Percentiles rank a stretch among this genome's conserved stretches.
These are phyloP conservation scores for Pyrus betulifolia DNA, from an alignment of 306 rosid species.

Conservation along the genomic window DNA sequence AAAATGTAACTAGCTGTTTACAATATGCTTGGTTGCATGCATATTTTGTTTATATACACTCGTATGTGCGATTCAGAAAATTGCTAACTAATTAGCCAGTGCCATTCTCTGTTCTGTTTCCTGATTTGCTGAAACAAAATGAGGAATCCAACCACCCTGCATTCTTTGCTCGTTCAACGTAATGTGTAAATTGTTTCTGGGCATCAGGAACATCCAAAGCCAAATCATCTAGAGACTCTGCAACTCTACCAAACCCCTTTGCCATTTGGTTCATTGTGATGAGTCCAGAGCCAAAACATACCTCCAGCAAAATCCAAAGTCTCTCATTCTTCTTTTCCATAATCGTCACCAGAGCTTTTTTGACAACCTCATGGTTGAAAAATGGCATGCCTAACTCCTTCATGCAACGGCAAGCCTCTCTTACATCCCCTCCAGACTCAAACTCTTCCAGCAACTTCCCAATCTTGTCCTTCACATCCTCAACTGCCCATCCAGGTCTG, in stretches of 20 bases:
- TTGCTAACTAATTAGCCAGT: slow-evolving; percentile 3
- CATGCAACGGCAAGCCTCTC: slow-evolving; percentile 57
- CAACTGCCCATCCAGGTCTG: slow-evolving; percentile 59
- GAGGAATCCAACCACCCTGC: slow-evolving; percentile 63
- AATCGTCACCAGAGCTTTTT: slow-evolving; percentile 41
- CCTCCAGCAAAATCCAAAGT: slow-evolving; percentile 54
- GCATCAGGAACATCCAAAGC: slow-evolving; percentile 77
- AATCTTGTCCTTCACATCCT: slow-evolving; percentile 65
- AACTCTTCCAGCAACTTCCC: slow-evolving; percentile 56
- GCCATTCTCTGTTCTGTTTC: slow-evolving; percentile 30
- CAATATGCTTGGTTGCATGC: background rate
- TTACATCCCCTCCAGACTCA: slow-evolving; percentile 52
- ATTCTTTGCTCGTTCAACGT: slow-evolving; percentile 42
- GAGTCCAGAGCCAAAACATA: slow-evolving; percentile 52
- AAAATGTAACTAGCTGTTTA: background rate
- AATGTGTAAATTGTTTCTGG: slow-evolving; percentile 34
- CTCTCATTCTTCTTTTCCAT: slow-evolving; percentile 63
- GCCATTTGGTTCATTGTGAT: slow-evolving; percentile 63
- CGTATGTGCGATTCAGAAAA: background rate
- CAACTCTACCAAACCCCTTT: slow-evolving; percentile 56
- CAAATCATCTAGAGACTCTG: slow-evolving; percentile 63
- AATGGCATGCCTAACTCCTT: slow-evolving; percentile 74
- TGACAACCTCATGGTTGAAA: slow-evolving; percentile 68
- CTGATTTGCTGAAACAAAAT: slow-evolving; percentile 28
- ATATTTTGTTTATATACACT: background rate